Evolutionary conservation across 202 grass and related monocot genomes (phyloP), one percentile per base, ranked within the genome.

Genomic region (Elaeis oleifera): DNA sequence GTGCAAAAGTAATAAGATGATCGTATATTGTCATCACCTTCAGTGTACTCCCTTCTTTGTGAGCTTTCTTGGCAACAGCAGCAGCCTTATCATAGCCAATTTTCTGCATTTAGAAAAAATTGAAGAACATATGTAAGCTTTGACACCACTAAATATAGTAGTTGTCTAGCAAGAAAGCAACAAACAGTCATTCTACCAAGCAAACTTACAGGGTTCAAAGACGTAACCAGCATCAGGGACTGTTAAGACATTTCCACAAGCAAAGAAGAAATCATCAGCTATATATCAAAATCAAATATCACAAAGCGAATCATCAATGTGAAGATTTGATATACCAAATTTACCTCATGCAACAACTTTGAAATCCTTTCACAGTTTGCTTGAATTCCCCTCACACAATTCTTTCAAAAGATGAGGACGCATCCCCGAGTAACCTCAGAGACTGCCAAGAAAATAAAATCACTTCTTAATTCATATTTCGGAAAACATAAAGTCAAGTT

Each of bases 21-120:
- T 4, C 5, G 1, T 31, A 31, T 15, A 69, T 49, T 59, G 80
- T 63, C 59, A 60, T 74, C 61, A 97, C 94, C 87, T 97, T 97
- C 59, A 97, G 64, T 26, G 94, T 97, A 57, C 84, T 92, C 74
- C 94, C 94, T 89, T 97, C 94, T 84, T 92, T 97, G 71, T 97
- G 94, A 39, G 94, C 94, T 80, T 97, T 97, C 84, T 97, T 97
- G 44, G 94, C 94, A 74, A 92, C 84, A 68, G 94, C 88, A 60
- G 88, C 94, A 64, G 94, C 94, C 51, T 86, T 92, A 61, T 92
- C 94, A 71, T 97, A 97, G 67, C 94, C 94, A 68, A 91, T 97
- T 97, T 97, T 97, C 94, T 97, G 69, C 28, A 75, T 75, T 53
- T 18, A 63, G 65, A 66, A 6, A 36, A 51, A 39, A 85, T 23